Conservation (phyloP, 768 basidiomycete species). For the Russula olivacea region DNA sequence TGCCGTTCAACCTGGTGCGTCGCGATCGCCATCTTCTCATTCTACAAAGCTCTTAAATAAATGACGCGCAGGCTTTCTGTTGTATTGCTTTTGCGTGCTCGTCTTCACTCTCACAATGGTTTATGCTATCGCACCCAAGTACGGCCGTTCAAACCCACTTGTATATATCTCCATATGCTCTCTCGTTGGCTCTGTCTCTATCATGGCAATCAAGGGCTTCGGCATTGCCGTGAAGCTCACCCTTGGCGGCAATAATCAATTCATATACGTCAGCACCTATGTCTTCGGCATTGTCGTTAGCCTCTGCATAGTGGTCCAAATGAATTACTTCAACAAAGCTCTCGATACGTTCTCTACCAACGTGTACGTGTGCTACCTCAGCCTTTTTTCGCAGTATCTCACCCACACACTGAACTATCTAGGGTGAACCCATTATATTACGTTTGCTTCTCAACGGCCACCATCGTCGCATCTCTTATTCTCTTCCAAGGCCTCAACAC, state of each 20-base stretch:
- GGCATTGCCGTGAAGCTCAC: slow-evolving; percentile 96
- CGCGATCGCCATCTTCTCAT: neutral
- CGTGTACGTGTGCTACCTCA: slow-evolving; percentile 55
- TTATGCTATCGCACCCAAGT: slow-evolving; percentile 71
- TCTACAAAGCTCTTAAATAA: neutral
- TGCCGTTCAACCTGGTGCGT: slow-evolving; percentile 86
- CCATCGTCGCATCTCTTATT: slow-evolving; percentile 90
- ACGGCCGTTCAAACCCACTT: slow-evolving; percentile 83
- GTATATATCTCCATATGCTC: slow-evolving; percentile 98
- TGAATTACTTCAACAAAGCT: slow-evolving; percentile 98
- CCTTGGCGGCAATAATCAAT: slow-evolving; percentile 88
- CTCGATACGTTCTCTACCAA: slow-evolving; percentile 96
- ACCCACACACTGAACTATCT: neutral
- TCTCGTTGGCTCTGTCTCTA: slow-evolving; percentile 89
- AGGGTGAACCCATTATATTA: slow-evolving; percentile 99
- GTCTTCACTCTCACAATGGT: slow-evolving; percentile 84
- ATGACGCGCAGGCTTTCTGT: slow-evolving; percentile 64
- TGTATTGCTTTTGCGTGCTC: slow-evolving; percentile 83
- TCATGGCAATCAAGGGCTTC: slow-evolving; percentile 99
- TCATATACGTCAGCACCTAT: slow-evolving; percentile 93
- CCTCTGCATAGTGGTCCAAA: slow-evolving; percentile 83
- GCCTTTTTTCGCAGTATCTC: neutral
- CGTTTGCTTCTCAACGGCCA: slow-evolving; percentile 91
- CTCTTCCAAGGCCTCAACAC: slow-evolving; percentile 98
- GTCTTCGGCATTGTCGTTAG: slow-evolving; percentile 81